These are phyloP conservation scores for Solanum medicagineum DNA, from an alignment of 257 asterid genomes.

Conservation along the genomic window DNA sequence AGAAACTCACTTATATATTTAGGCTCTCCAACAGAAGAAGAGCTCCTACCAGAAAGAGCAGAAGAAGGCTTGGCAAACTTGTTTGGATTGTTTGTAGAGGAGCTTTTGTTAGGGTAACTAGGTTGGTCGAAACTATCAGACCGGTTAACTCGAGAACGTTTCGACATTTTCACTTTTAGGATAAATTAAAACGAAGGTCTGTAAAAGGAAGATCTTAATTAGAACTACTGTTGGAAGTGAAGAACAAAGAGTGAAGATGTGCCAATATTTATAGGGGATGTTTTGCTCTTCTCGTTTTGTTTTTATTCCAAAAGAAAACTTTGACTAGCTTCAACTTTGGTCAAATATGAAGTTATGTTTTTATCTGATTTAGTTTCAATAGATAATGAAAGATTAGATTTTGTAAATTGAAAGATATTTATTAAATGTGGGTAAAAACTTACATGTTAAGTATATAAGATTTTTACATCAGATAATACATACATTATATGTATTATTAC, in stretches of 20 bases:
- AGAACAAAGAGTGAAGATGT: too few species aligned
- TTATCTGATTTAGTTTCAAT: not conserved
- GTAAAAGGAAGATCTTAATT: not conserved
- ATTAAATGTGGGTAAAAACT: not conserved
- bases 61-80: not conserved
- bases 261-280: not conserved
- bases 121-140: not conserved
- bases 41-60: not conserved
- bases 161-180: not conserved
- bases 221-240: not conserved
- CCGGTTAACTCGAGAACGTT: not conserved
- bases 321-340: not conserved
- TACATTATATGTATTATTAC: not conserved
- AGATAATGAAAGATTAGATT: not conserved
- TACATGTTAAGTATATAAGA: too few species aligned
- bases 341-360: not conserved
- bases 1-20: not conserved
- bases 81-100: not conserved
- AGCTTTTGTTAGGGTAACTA: not conserved
- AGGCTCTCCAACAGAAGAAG: not conserved
- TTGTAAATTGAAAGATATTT: not conserved
- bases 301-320: not conserved
- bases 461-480: not conserved
- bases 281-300: not conserved
- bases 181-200: not conserved